These are phyloP conservation scores for Linnemannia schmuckeri DNA, from an alignment of 192 early-diverging fungal species.

Conservation along the genomic window DNA sequence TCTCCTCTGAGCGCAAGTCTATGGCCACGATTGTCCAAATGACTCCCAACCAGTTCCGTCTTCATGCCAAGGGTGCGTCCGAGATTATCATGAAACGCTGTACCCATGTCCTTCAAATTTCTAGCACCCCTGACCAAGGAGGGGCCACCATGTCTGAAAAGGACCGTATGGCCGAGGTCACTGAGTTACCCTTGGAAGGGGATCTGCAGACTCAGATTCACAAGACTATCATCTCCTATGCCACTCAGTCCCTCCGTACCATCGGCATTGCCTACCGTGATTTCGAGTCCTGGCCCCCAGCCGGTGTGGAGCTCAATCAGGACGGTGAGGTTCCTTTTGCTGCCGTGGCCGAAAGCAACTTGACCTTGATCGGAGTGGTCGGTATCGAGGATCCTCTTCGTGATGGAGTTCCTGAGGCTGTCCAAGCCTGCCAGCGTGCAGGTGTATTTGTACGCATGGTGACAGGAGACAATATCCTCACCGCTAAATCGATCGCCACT, in stretches of 20 bases:
- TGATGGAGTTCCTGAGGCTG: constrained; percentile 93
- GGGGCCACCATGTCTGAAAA: constrained; percentile 15
- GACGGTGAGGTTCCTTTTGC: constrained; percentile 69
- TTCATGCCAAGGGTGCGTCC: constrained; percentile 96
- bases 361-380: constrained; percentile 89
- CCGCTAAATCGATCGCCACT: constrained; percentile 94
- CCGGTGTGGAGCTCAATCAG: constrained; percentile 44
- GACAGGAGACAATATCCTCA: constrained; percentile 96
- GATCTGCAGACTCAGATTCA: constrained; percentile 55
- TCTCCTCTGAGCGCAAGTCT: constrained; percentile 92
- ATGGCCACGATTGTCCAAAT: constrained; percentile 84
- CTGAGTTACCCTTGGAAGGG: constrained; percentile 29
- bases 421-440: constrained; percentile 87
- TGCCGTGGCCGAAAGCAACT: constrained; percentile 65
- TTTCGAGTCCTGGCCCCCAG: constrained; percentile 74
- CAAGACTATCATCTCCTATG: constrained; percentile 77
- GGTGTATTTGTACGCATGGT: constrained; percentile 99
- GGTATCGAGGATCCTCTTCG: constrained; percentile 98
- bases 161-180: constrained; percentile 26
- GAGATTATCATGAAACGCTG: constrained; percentile 85
- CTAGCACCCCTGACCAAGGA: constrained; percentile 5
- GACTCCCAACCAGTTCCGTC: constrained; percentile 66
- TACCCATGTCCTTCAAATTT: constrained; percentile 64
- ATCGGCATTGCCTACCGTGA: constrained; percentile 91
- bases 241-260: constrained; percentile 87